phyloP scores from a whole-genome alignment of 2,329 filamentous ascomycete genomes.

The Neonectria punicea region DNA sequence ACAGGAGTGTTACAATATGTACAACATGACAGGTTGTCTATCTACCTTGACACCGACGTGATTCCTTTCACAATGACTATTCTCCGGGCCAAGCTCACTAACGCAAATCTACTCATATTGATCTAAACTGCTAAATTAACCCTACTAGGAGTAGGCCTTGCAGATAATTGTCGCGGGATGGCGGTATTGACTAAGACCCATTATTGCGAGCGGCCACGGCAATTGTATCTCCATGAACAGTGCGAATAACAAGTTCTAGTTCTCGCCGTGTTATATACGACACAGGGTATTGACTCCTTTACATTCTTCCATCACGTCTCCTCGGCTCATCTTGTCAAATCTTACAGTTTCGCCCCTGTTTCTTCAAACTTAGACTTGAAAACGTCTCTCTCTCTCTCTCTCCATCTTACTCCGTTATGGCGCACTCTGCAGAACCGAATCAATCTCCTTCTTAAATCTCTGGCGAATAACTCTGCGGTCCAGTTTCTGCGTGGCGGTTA shows the following conservation, averaged over 20 bases:
- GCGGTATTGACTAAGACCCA: too few species aligned
- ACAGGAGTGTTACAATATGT: too few species aligned
- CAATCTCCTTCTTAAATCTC: conserved; percentile 61
- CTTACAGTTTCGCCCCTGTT: not conserved
- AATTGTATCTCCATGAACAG: too few species aligned
- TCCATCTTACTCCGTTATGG: not conserved
- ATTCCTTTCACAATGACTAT: too few species aligned
- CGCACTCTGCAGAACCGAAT: conserved; percentile 47
- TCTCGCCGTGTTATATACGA: not conserved
- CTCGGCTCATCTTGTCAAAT: not conserved
- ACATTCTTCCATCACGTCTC: not conserved
- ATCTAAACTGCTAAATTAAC: too few species aligned
- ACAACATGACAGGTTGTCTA: too few species aligned
- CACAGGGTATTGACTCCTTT: not conserved
- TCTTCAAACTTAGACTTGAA: not conserved
- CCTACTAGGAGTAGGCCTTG: too few species aligned
- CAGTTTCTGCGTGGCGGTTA: conserved; percentile 69
- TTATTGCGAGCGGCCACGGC: too few species aligned
- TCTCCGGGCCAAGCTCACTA: too few species aligned
- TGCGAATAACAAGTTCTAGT: not conserved
- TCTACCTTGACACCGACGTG: too few species aligned
- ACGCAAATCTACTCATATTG: too few species aligned
- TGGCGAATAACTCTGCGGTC: conserved; percentile 62
- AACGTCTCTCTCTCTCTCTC: not conserved
- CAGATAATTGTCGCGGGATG: too few species aligned